Percentiles rank a stretch among this genome's conserved stretches.
These are phyloP conservation scores for Boletus pseudo-olivaceus DNA, from an alignment of 768 basidiomycete genomes.

Conservation along the genomic window DNA sequence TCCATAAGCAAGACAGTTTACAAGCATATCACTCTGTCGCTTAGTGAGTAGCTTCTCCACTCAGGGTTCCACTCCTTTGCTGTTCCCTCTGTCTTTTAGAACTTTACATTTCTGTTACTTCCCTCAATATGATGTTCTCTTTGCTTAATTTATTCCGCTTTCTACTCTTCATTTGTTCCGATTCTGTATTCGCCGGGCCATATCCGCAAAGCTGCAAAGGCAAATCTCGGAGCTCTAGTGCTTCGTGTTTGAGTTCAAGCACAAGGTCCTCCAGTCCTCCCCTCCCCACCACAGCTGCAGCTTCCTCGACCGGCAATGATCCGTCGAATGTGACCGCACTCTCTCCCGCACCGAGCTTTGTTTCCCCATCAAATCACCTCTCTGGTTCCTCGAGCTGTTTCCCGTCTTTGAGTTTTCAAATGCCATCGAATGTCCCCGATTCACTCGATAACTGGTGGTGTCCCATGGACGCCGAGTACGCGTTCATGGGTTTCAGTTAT, in stretches of 20 bases:
- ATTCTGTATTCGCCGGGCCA: slow-evolving; percentile 10
- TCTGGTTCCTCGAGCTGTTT: slow-evolving; percentile 27
- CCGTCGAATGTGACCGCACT: background rate
- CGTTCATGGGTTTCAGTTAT: slow-evolving; percentile 75
- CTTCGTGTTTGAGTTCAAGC: background rate
- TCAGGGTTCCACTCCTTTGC: too few relatives aligned
- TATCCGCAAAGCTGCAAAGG: slow-evolving; percentile 11
- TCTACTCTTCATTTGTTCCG: slow-evolving; percentile 7
- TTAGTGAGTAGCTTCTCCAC: too few relatives aligned
- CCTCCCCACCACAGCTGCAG: background rate
- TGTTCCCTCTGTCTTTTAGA: too few relatives aligned
- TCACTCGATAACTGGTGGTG: slow-evolving; percentile 64
- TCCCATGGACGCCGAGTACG: slow-evolving; percentile 58
- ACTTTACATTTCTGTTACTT: too few relatives aligned
- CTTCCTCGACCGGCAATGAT: background rate
- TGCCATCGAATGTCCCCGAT: slow-evolving; percentile 48
- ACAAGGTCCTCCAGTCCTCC: background rate
- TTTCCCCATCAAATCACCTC: background rate
- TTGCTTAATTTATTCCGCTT: background rate
- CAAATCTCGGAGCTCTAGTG: background rate
- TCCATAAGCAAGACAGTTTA: too few relatives aligned
- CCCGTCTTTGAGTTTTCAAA: slow-evolving; percentile 45
- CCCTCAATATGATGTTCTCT: slow-evolving; percentile 11
- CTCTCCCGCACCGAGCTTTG: background rate
- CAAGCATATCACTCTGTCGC: too few relatives aligned